A percentile compares a stretch with the other conserved stretches of the same genome.
Evolutionary conservation across 2,329 filamentous ascomycete genomes (phyloP).

Genomic region (Metarhizium anisopliae): DNA sequence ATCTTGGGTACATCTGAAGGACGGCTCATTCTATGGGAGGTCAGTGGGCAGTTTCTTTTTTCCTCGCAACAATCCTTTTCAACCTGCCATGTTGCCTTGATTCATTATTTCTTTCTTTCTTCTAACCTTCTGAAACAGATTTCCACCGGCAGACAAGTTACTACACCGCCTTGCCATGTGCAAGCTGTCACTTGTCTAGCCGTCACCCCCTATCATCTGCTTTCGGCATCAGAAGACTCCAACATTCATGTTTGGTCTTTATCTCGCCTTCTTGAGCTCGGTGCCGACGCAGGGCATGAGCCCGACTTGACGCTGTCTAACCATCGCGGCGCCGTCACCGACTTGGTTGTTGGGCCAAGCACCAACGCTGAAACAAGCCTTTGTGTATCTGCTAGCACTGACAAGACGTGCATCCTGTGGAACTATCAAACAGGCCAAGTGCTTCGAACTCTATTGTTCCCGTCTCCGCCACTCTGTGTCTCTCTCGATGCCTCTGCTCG

Average conservation of each 20-base stretch:
- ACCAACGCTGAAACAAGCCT: constrained; percentile 63
- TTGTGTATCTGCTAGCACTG: constrained; percentile 72
- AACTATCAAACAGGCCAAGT: constrained; percentile 74
- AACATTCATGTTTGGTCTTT: constrained; percentile 91
- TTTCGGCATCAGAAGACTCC: constrained; percentile 76
- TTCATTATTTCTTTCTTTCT: neutral
- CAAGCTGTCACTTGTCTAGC: constrained; percentile 71
- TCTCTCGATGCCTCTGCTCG: constrained; percentile 75
- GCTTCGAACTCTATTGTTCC: constrained; percentile 74
- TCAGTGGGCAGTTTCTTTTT: constrained; percentile 30
- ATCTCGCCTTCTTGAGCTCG: constrained; percentile 57
- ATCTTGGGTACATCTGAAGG: constrained; percentile 78
- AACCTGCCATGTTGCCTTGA: neutral
- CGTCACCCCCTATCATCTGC: constrained; percentile 60
- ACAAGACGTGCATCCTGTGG: constrained; percentile 89
- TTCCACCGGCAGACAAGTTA: constrained; percentile 66
- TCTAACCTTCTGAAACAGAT: constrained; percentile 36
- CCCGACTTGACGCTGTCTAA: constrained; percentile 71
- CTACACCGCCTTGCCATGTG: constrained; percentile 69
- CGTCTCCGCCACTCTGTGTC: constrained; percentile 61
- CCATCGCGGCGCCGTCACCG: constrained; percentile 66
- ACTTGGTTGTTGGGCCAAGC: constrained; percentile 54
- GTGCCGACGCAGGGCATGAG: constrained; percentile 47
- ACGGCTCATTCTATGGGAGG: constrained; percentile 87
- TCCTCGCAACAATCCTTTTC: constrained; percentile 4